Evolutionary conservation across 495 filamentous ascomycete genomes (phyloP).

Genomic region (Aeminium ludgeri): DNA sequence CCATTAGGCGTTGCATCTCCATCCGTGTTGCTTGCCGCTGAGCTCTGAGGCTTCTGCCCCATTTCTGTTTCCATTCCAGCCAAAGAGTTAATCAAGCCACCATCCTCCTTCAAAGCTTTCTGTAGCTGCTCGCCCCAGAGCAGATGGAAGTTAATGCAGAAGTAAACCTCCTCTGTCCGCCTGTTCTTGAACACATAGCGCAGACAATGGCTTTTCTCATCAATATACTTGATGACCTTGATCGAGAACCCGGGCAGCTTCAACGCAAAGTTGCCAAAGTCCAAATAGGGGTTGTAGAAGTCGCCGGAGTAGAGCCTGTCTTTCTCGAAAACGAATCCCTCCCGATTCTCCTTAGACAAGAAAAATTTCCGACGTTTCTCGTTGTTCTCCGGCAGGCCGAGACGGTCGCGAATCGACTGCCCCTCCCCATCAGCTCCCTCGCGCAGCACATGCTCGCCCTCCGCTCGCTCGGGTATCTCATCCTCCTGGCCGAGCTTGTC

Average conservation of each 20-base stretch:
- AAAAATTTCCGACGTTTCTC: conserved; percentile 22
- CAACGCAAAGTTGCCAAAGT: conserved; percentile 42
- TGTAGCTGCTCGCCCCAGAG: conserved; percentile 22
- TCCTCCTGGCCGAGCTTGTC: conserved; percentile 7
- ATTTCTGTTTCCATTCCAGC: neutral
- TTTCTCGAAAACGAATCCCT: conserved; percentile 37
- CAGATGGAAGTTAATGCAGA: conserved; percentile 22
- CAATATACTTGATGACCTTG: conserved; percentile 23
- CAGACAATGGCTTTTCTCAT: conserved; percentile 24
- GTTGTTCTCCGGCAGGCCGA: conserved; percentile 16
- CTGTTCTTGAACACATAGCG: conserved; percentile 26
- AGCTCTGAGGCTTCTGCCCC: neutral
- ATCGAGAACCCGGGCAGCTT: conserved; percentile 25
- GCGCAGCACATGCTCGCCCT: conserved; percentile 34
- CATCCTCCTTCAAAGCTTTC: conserved; percentile 10
- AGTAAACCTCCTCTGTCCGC: conserved; percentile 20
- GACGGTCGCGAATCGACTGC: conserved; percentile 22
- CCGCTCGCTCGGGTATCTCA: conserved; percentile 13
- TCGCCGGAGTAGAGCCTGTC: conserved; percentile 54
- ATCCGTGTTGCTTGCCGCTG: neutral
- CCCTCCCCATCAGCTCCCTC: conserved; percentile 55
- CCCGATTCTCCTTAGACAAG: conserved; percentile 23
- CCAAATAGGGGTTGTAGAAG: conserved; percentile 80
- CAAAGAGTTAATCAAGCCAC: neutral
- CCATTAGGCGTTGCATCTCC: neutral